A percentile compares a stretch with the other conserved stretches of the same genome.
phyloP scores from a whole-genome alignment of 805 yeast genomes.

The Wickerhamomyces bovis region DNA sequence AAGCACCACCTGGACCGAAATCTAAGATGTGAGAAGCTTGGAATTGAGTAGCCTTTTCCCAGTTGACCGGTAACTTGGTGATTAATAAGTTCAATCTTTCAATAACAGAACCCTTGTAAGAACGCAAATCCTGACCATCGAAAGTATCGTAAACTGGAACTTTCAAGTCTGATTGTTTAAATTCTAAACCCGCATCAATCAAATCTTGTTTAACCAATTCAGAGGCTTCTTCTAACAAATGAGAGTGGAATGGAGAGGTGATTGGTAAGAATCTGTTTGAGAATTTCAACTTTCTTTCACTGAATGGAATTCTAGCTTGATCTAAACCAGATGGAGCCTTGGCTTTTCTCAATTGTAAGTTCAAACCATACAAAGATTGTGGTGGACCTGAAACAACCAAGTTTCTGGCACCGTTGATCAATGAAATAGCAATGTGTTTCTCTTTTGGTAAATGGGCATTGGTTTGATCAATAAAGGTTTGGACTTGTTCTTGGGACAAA shows the following conservation, averaged over 20 bases:
- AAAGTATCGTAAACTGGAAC: constrained; percentile 92
- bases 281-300: constrained; percentile 91
- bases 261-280: constrained; percentile 93
- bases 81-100: constrained; percentile 75
- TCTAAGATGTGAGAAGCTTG: constrained; percentile 85
- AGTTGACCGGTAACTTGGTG: constrained; percentile 83
- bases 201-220: constrained; percentile 62
- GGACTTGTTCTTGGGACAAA: constrained; percentile 73
- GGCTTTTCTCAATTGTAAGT: constrained; percentile 84
- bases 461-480: constrained; percentile 73
- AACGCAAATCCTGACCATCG: constrained; percentile 74
- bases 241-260: constrained; percentile 95
- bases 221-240: constrained; percentile 69
- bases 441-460: constrained; percentile 90
- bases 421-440: constrained; percentile 84
- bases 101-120: constrained; percentile 46
- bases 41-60: constrained; percentile 88
- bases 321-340: constrained; percentile 93
- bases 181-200: constrained; percentile 49
- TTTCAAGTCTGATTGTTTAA: constrained; percentile 47
- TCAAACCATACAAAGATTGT: constrained; percentile 93
- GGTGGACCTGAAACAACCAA: constrained; percentile 98
- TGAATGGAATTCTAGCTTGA: constrained; percentile 89
- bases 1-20: constrained; percentile 98
- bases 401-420: constrained; percentile 93